Percentiles rank a stretch among this genome's conserved stretches.
Evolutionary conservation across 306 rosid genomes (phyloP).

Genomic region (Vachellia collinsii): DNA sequence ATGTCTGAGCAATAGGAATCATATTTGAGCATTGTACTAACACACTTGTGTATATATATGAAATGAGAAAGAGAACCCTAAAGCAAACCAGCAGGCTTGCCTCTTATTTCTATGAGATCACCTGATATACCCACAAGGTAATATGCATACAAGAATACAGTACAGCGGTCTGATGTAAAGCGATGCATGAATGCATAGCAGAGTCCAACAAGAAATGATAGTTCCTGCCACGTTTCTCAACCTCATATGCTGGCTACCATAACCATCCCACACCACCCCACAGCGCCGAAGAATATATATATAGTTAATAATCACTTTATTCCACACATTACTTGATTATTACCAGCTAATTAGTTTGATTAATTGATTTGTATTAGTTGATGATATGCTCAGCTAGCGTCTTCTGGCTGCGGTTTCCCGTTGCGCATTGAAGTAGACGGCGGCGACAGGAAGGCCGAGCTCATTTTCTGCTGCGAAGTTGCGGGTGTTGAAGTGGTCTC

Average conservation of each 20-base stretch:
- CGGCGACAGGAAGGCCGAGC: constrained; percentile 89
- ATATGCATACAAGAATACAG: constrained; percentile 5
- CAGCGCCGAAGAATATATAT: neutral
- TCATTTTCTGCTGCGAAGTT: constrained; percentile 71
- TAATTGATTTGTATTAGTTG: neutral
- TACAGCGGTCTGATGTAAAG: constrained; percentile 26
- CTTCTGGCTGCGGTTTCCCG: constrained; percentile 90
- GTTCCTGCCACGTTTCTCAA: constrained; percentile 35
- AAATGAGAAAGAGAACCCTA: constrained; percentile 30
- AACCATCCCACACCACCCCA: neutral
- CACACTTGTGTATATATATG: neutral
- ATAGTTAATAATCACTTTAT: neutral
- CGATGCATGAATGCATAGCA: neutral
- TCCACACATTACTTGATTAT: neutral
- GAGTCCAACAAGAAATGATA: constrained; percentile 39
- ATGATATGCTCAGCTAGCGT: constrained; percentile 37
- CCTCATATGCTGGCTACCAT: constrained; percentile 14
- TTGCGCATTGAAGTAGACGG: constrained; percentile 92
- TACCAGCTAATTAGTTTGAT: neutral
- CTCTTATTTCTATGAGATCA: constrained; percentile 25
- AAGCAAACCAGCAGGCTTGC: neutral
- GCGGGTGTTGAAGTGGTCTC: constrained; percentile 82
- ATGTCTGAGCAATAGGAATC: neutral
- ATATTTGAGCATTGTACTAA: neutral
- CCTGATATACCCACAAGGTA: constrained; percentile 33